A percentile compares a stretch with the other conserved stretches of the same genome.
These are phyloP conservation scores for Penicillium glabrum DNA, from an alignment of 2,329 filamentous ascomycete genomes.

Conservation along the genomic window DNA sequence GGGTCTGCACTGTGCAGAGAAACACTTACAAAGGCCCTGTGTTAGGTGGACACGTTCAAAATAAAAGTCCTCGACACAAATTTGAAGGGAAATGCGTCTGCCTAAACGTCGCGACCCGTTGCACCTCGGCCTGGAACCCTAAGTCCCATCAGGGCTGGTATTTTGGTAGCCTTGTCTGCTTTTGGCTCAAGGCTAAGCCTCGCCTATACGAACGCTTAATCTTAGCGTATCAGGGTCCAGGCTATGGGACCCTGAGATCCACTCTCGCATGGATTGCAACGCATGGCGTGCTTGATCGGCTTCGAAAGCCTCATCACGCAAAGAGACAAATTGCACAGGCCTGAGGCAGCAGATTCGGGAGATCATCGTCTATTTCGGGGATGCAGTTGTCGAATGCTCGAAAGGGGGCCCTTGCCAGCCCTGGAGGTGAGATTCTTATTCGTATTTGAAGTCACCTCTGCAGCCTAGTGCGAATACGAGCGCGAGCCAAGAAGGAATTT, in stretches of 20 bases:
- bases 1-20: background rate
- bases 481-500: background rate
- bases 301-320: background rate
- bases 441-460: background rate
- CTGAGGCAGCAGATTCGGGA: background rate
- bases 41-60: background rate
- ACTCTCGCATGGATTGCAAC: background rate
- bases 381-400: background rate
- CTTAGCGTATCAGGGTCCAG: background rate
- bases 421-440: background rate
- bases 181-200: background rate
- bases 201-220: background rate
- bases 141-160: background rate
- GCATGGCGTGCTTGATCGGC: background rate
- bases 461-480: background rate
- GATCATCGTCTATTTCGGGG: background rate
- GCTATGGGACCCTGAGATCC: background rate
- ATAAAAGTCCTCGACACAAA: background rate
- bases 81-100: background rate
- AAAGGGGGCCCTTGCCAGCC: background rate
- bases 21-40: background rate
- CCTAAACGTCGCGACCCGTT: background rate
- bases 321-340: background rate
- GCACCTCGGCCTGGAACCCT: background rate
- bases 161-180: background rate